Conservation (phyloP, 2,329 filamentous ascomycete genomes). For the Claviceps humidiphila region DNA sequence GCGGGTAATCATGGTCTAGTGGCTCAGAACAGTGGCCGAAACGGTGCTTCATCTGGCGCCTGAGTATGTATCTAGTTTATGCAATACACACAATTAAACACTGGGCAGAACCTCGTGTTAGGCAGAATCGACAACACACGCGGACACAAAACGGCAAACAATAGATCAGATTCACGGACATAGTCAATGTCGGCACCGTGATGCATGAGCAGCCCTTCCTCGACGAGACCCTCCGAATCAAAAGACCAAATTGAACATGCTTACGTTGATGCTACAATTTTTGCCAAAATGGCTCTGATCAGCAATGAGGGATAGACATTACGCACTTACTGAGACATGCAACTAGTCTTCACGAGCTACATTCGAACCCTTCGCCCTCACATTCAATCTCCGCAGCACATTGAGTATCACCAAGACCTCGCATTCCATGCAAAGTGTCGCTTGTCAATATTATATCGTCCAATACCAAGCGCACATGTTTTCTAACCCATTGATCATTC, state of each 20-base stretch:
- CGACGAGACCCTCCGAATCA: not conserved
- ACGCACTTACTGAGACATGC: no score
- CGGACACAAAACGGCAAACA: no score
- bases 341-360: not conserved
- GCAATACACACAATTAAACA: no score
- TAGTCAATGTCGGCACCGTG: no score
- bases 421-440: not conserved
- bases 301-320: no score
- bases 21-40: no score
- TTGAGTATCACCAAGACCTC: not conserved
- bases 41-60: no score
- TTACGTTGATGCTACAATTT: not conserved
- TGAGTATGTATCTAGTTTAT: no score
- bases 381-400: not conserved
- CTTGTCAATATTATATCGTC: slow-evolving; percentile 2
- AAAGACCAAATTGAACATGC: not conserved
- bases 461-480: slow-evolving; percentile 1
- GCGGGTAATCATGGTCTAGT: no score
- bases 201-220: not conserved
- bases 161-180: no score
- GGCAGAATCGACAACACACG: no score
- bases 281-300: not conserved
- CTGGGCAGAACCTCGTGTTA: no score
- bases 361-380: not conserved
- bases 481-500: slow-evolving; percentile 4